Base-by-base conservation (phyloP, 805 yeast genomes). In the Danielia reshetovae region DNA sequence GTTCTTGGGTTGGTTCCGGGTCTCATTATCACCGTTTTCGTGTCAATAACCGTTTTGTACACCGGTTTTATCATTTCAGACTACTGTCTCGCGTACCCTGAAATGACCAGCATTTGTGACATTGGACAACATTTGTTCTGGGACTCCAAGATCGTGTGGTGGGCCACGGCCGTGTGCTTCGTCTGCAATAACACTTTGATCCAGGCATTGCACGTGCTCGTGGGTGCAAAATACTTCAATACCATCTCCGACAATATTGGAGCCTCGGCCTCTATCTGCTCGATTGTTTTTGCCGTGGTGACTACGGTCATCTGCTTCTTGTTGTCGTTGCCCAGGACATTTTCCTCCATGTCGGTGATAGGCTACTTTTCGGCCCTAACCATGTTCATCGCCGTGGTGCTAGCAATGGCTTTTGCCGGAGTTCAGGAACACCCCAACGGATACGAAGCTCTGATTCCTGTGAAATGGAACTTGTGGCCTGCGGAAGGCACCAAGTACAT, bases 1-100 rank as follows among this genome's bases (percentile, higher is more conserved):
- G 76, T 76, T 3, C 55, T 77, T 13, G 83, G 83, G 0, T 53
- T 77, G 7, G 71, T 76, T 2, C 79, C 81, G 2, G 83, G 82
- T 1, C 56, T 77, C 18, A 71, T 77, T 18, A 48, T 76, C 31
- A 77, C 81, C 0, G 65, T 66, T 1, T 70, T 71, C 34, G 75
- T 76, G 4, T 65, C 80, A 2, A 40, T 65, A 15, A 66, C 74
- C 5, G 76, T 72, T 16, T 56, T 73, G 19, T 77, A 77, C 55
- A 77, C 83, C 1, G 79, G 81, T 2, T 53, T 67, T n/a, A 71
- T 61, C 31, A 66, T 77, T 40, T 65, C 72, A 29, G 79, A 76
- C 38, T 77, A 70, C 50, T 76, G 79, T 51, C 65, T 72, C 7
- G 63, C 65, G 16, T 65, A 73, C 45, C 82, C 82, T 2, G 68